phyloP scores from a whole-genome alignment of 768 basidiomycete species.

The Sarcodon sp. region DNA sequence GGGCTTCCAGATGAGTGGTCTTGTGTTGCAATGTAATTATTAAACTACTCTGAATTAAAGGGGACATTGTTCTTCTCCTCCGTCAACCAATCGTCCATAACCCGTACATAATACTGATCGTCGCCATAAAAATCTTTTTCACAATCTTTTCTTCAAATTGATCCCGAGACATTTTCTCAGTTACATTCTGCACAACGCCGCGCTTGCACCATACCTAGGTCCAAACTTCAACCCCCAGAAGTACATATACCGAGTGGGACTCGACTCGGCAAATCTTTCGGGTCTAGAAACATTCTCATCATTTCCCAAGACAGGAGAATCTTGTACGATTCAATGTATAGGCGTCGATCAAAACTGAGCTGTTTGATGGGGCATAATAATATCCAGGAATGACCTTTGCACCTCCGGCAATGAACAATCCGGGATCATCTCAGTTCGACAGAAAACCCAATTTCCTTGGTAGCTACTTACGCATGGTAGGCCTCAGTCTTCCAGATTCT shows the following conservation, averaged over 20 bases:
- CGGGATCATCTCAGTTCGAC: no score
- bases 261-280: background rate
- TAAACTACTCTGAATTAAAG: background rate
- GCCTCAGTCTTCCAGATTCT: background rate
- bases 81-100: background rate
- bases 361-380: conserved; percentile 1
- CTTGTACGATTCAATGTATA: conserved; percentile 1
- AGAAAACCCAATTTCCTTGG: no score
- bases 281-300: background rate
- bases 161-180: background rate
- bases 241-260: background rate
- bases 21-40: background rate
- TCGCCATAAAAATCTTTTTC: background rate
- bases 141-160: background rate
- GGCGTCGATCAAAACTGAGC: conserved; percentile 1
- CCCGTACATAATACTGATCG: background rate
- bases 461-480: background rate
- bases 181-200: no score
- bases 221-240: conserved; percentile 1
- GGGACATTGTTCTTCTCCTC: background rate
- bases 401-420: background rate
- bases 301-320: conserved; percentile 1
- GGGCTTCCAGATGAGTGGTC: background rate
- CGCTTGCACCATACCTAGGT: background rate
- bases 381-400: conserved; percentile 1